phyloP scores from a whole-genome alignment of 129 eudicot species.

The Logfia minima region DNA sequence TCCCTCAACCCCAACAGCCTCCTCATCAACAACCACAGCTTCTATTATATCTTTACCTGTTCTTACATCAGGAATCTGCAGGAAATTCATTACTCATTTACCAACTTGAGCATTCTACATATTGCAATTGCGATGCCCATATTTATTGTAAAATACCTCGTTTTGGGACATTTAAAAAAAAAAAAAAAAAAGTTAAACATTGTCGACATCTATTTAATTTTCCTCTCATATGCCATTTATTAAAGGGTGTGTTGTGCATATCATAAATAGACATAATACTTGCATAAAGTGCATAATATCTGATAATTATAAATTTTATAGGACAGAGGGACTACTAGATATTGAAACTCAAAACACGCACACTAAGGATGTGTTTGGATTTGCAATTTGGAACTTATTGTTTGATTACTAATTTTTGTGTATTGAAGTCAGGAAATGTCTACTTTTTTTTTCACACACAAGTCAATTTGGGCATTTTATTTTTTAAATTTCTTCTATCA shows the following conservation, averaged over 20 bases:
- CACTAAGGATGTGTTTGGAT: neutral
- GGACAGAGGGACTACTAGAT: neutral
- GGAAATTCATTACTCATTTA: neutral
- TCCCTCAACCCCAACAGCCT: conserved; percentile 65
- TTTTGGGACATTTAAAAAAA: neutral
- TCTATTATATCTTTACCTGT: conserved; percentile 81
- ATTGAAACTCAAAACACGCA: neutral
- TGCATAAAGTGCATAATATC: neutral
- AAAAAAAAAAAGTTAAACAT: neutral
- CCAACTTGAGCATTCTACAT: neutral
- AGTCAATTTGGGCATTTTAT: neutral
- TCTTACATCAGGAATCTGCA: conserved; percentile 97
- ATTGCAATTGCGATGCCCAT: neutral
- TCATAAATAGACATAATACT: neutral
- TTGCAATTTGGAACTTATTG: neutral
- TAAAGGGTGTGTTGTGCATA: neutral
- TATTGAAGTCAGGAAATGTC: neutral
- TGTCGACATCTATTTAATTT: neutral
- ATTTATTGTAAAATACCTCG: neutral
- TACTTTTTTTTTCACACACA: neutral
- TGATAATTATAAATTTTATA: neutral
- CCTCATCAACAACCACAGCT: conserved; percentile 86
- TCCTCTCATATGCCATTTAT: neutral
- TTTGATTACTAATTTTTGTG: neutral
- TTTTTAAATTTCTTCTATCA: neutral